A percentile compares a stretch with the other conserved stretches of the same genome.
phyloP scores from a whole-genome alignment of 257 asterid genomes.

The Nicotiana sylvestris region DNA sequence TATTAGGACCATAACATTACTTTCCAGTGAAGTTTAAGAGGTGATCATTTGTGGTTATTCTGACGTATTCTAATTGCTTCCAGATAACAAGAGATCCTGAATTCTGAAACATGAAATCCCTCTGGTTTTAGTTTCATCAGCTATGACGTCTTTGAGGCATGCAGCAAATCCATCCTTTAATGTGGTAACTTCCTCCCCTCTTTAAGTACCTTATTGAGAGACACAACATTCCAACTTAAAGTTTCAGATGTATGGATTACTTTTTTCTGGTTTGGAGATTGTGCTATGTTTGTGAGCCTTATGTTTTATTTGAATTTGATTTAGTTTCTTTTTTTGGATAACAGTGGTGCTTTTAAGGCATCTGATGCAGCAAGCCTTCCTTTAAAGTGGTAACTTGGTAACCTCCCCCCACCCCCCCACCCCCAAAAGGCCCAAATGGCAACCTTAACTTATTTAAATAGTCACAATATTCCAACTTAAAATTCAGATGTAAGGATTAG shows the following conservation, averaged over 20 bases:
- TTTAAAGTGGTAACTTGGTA: too few relatives aligned
- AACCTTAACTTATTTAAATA: too few relatives aligned
- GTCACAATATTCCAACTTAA: too few relatives aligned
- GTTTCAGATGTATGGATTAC: not conserved
- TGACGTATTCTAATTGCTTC: conserved; percentile 12
- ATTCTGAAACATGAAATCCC: conserved; percentile 63
- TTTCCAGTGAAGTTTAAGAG: not conserved
- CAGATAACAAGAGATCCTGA: conserved; percentile 79
- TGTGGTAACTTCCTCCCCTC: not conserved
- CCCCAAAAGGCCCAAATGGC: too few relatives aligned
- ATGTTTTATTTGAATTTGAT: too few relatives aligned
- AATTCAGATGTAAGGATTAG: too few relatives aligned
- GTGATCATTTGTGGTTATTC: not conserved
- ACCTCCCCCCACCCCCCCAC: too few relatives aligned
- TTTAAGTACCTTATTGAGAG: not conserved
- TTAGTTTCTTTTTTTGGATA: too few relatives aligned
- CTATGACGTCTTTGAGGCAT: conserved; percentile 84
- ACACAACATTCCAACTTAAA: not conserved
- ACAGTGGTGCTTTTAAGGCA: too few relatives aligned
- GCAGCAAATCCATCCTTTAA: conserved; percentile 43
- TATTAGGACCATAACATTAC: not conserved
- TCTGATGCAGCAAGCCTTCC: too few relatives aligned
- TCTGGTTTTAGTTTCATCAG: conserved; percentile 81
- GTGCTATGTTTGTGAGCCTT: not conserved
- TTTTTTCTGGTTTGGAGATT: not conserved